Evolutionary conservation across 306 rosid species (phyloP), one percentile per base, ranked within the genome.

Genomic region (Castanea crenata): DNA sequence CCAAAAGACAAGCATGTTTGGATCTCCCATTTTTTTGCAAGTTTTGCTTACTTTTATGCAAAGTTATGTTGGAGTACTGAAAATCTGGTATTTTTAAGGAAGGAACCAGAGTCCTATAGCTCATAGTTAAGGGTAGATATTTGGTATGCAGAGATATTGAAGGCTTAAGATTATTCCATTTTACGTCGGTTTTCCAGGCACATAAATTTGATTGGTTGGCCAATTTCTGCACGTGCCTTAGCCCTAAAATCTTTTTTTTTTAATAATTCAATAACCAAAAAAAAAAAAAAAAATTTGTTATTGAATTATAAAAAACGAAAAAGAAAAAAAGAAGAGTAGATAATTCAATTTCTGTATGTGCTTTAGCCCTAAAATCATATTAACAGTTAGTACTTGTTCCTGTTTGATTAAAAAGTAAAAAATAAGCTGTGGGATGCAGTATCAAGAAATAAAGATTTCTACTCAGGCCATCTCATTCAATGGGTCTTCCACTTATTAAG

Each of bases 1-100:
- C 71, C 98, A 91, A 68, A 90, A 89, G 91, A 95, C 90, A 0
- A 91, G 99, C 86, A 95, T 91, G 94, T 88, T 95, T 72, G 99
- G 99, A 86, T 85, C 74, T 73, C 73, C 79, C 29, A 62, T 65
- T 23, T 54, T 58, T 20, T 71, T 34, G 11, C 59, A 46, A 35
- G 65, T 70, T 38, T 78, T 49, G 59, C 52, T 65, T 64, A 29
- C 74, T 46, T 70, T 32, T 69, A n/a, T n/a, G 15, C 5, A 18
- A 8, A 19, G 27, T 67, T 19, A 34, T 67, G 18, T 15, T 19
- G 7, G 52, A 34, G 52, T 32, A 34, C 5, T 59, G 67, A 59
- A 23, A 59, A 63, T 67, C 4, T 19, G 35, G 21, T 32, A 8
- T 8, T 34, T 32, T 34, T 9, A 19, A 34, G 18, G 23, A 19